Base-by-base conservation (phyloP, 2,329 filamentous ascomycete species). In the Ceratocystis lukuohia region DNA sequence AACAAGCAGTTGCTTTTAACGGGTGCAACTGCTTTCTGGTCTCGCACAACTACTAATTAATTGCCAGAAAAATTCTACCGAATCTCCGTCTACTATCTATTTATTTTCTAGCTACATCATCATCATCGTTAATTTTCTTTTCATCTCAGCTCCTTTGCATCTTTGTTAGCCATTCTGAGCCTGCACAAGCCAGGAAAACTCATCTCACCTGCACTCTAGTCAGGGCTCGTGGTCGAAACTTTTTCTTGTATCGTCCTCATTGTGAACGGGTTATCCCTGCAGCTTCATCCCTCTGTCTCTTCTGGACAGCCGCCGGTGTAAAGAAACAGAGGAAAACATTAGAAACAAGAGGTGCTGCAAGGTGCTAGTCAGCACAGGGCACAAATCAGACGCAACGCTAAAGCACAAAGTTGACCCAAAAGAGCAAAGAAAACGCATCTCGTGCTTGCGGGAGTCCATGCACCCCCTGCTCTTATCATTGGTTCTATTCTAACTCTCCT, bases 401-500 rank as follows among this genome's bases (percentile, higher is more conserved):
- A 44, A 63, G 64, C 44, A 61, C 56, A 44, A 59, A 48, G 17
- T 61, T 44, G 64, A 48, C 61, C 65, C 48, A 67, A 67, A 67
- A 64, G 61, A 67, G 61, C 48, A 64, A 67, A 67, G 61, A 59
- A 64, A 61, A 46, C 61, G 53, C 65, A 63, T 48, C 48, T 64
- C 61, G 41, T 67, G 48, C 61, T 67, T 67, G 61, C 62, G 62
- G 66, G 66, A 67, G 62, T 65, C 66, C 63, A 59, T 67, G 57
- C 62, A 5, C 62, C 30, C 56, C 33, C 30, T 65, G 56, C 20
- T 44, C 50, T 57, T 56, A 44, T 65, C 50, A 50, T 59, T 25
- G 8, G 25, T 63, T 46, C 44, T 50, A 63, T 63, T 30, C 61
- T 17, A 41, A 10, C 22, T 28, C 41, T 41, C 30, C 22, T 41